A percentile compares a stretch with the other conserved stretches of the same genome.
These are phyloP conservation scores for Cyathus olla DNA, from an alignment of 1,284 basidiomycete species.

Conservation along the genomic window DNA sequence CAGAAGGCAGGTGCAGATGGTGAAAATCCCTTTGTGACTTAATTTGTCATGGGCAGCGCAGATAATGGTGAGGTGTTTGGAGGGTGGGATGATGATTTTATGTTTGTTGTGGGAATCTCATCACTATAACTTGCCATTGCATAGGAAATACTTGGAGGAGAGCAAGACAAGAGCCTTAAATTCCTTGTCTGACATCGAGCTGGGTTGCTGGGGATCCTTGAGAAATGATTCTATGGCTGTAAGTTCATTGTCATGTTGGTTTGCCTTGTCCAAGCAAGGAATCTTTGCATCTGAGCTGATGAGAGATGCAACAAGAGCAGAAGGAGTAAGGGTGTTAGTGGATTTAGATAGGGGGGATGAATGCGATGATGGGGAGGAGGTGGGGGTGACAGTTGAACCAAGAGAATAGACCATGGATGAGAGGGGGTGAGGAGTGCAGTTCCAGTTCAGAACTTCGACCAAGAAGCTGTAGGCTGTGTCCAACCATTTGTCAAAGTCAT, in stretches of 20 bases:
- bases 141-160: too few relatives aligned
- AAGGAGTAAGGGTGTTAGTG: constrained; percentile 10
- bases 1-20: constrained; percentile 10
- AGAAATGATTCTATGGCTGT: too few relatives aligned
- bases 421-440: not conserved
- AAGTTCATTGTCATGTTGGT: too few relatives aligned
- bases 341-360: not conserved
- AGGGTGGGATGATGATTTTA: constrained; percentile 12
- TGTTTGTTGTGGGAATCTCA: constrained; percentile 15
- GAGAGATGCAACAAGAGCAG: constrained; percentile 11
- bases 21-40: constrained; percentile 32
- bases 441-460: constrained; percentile 15
- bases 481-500: constrained; percentile 35
- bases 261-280: too few relatives aligned
- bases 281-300: constrained; percentile 15
- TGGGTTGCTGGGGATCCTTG: too few relatives aligned
- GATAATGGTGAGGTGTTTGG: constrained; percentile 16
- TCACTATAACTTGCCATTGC: too few relatives aligned
- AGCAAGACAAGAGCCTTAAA: too few relatives aligned
- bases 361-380: too few relatives aligned
- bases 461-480: too few relatives aligned
- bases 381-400: too few relatives aligned
- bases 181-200: too few relatives aligned
- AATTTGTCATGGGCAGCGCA: too few relatives aligned
- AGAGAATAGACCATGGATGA: not conserved